Evolutionary conservation across 2,329 filamentous ascomycete species (phyloP).

Genomic region (Alternaria angustiovoidea): DNA sequence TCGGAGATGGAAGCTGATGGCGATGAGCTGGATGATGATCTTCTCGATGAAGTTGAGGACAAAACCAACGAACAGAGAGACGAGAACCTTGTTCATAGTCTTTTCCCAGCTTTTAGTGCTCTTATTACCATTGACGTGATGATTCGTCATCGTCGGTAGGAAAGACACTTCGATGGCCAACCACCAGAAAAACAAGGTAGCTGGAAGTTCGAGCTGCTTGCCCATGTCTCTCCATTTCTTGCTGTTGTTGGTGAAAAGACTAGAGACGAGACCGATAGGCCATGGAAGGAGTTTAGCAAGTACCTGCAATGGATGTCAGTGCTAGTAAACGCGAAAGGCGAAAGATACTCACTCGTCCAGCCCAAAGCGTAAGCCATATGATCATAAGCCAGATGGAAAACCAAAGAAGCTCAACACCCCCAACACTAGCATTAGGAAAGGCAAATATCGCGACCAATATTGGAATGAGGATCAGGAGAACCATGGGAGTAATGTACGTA

Average conservation of each 20-base stretch:
- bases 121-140: conserved; percentile 63
- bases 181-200: conserved; percentile 91
- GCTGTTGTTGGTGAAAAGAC: conserved; percentile 81
- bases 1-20: conserved; percentile 87
- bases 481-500: conserved; percentile 73
- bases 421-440: conserved; percentile 69
- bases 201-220: conserved; percentile 82
- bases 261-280: conserved; percentile 70
- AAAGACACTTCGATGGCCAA: conserved; percentile 87
- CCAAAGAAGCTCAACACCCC: conserved; percentile 83
- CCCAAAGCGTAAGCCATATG: conserved; percentile 91
- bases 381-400: conserved; percentile 96
- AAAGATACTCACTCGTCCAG: conserved; percentile 61
- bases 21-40: conserved; percentile 92
- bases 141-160: conserved; percentile 78
- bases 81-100: conserved; percentile 84
- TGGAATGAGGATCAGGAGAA: conserved; percentile 71
- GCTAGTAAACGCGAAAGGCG: not conserved
- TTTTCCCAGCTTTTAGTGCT: conserved; percentile 72
- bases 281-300: conserved; percentile 71
- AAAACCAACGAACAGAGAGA: conserved; percentile 81
- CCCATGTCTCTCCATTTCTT: conserved; percentile 96
- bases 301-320: conserved; percentile 52
- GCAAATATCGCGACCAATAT: conserved; percentile 69
- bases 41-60: conserved; percentile 88